Evolutionary conservation across 495 filamentous ascomycete species (phyloP), one percentile per base, ranked within the genome.

Genomic region (Aspergillus sparsus): DNA sequence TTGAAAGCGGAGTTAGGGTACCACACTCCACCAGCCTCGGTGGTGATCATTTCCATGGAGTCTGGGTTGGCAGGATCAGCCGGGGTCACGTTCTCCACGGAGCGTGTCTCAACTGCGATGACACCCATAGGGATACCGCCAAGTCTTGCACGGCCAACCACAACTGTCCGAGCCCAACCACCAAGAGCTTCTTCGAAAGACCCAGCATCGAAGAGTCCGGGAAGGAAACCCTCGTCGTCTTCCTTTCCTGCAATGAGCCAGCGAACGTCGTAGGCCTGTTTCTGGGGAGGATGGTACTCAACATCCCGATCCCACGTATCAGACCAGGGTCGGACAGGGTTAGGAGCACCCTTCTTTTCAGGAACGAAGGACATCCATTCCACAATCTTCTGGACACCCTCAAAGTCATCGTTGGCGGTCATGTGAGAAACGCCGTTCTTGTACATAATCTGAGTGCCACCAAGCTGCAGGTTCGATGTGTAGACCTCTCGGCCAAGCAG

Each of bases 381-480:
- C 33, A 98, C 89, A 69, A 98, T 98, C 86, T 96, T 96, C 75
- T 90, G 88, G 12, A 98, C 92, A 83, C 94, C 94, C 62, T 92
- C 92, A 60, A 98, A 98, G 81, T 98, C 94, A 71, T 98, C 94
- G 68, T 87, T 90, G 70, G 94, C 94, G 61, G 93, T 97, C 88
- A 98, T 90, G 79, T 98, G 94, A 8, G 95, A 98, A 31, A 98
- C 95, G 84, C 94, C 94, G 71, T 98, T 98, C 79, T 88, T 93
- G 85, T 98, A 98, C 94, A 98, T 98, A 83, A 98, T 98, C 78
- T 98, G 94, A 42, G 94, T 98, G 66, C 94, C 94, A 85, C 94
- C 94, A 62, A 98, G 89, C 81, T 98, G 94, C 62, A 98, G 76
- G 83, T 98, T 98, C 36, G 94, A 98, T 47, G 94, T 96, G 82